These are phyloP conservation scores for Populus hybrid DNA, from an alignment of 441 rosid genomes.

Conservation along the genomic window DNA sequence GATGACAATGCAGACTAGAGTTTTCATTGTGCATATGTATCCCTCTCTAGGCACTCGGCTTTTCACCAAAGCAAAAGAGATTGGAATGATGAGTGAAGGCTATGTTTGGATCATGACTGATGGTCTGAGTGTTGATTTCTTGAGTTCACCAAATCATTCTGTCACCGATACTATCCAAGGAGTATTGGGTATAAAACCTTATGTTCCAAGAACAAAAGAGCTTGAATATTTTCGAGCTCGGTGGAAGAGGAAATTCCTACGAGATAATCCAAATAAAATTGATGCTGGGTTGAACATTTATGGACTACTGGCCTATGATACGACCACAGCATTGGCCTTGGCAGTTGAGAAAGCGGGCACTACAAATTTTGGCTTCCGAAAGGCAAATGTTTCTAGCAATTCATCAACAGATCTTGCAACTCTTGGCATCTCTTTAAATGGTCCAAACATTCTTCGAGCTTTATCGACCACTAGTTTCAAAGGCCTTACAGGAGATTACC, in stretches of 20 bases:
- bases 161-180: constrained; percentile 43
- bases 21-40: constrained; percentile 59
- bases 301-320: constrained; percentile 60
- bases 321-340: constrained; percentile 41
- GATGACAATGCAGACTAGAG: constrained; percentile 54
- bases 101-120: constrained; percentile 60
- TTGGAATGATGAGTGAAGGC: constrained; percentile 55
- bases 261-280: constrained; percentile 19
- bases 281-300: constrained; percentile 27
- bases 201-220: constrained; percentile 24
- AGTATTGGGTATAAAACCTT: constrained; percentile 40
- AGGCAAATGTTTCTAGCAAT: constrained; percentile 1
- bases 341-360: constrained; percentile 48
- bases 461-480: constrained; percentile 31
- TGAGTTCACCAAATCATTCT: constrained; percentile 3
- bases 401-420: constrained; percentile 26
- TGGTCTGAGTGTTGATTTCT: constrained; percentile 20
- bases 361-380: constrained; percentile 17
- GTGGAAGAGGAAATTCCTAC: constrained; percentile 36
- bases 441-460: constrained; percentile 32
- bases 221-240: constrained; percentile 23
- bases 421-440: constrained; percentile 46
- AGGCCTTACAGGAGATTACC: constrained; percentile 50
- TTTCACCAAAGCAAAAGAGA: constrained; percentile 43
- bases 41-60: constrained; percentile 36